Percentiles rank a stretch among this genome's conserved stretches.
These are phyloP conservation scores for Adansonia digitata DNA, from an alignment of 345 rosid genomes.

Conservation along the genomic window DNA sequence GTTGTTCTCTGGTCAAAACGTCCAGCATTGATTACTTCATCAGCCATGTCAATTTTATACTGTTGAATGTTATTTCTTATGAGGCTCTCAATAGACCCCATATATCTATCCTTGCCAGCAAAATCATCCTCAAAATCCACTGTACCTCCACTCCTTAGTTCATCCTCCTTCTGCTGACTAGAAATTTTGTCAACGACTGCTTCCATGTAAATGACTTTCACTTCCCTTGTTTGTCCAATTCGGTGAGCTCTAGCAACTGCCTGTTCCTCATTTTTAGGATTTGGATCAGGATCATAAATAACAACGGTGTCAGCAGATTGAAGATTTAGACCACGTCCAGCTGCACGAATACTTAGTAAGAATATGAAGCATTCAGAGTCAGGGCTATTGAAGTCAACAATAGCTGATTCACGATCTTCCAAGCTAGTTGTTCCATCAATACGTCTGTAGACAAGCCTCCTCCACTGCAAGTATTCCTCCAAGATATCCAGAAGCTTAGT, in stretches of 20 bases:
- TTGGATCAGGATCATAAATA: constrained; percentile 99
- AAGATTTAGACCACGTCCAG: constrained; percentile 99
- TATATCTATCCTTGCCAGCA: constrained; percentile 95
- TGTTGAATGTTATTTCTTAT: constrained; percentile 98
- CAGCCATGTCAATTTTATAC: constrained; percentile 99
- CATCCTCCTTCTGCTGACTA: constrained; percentile 94
- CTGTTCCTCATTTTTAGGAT: constrained; percentile 99
- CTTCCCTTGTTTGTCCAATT: constrained; percentile 97
- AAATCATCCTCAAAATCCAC: constrained; percentile 91
- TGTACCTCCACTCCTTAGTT: constrained; percentile 75
- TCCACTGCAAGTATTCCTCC: constrained; percentile 98
- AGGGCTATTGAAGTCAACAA: constrained; percentile 88
- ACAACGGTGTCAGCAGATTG: constrained; percentile 98
- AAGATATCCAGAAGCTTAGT: constrained; percentile 95
- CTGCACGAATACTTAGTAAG: constrained; percentile 96
- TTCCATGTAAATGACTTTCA: constrained; percentile 97
- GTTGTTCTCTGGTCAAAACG: constrained; percentile 99
- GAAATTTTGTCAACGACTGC: constrained; percentile 92
- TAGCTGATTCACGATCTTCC: constrained; percentile 99
- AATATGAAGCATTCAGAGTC: constrained; percentile 89
- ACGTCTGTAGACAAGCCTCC: constrained; percentile 80
- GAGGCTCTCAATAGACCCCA: constrained; percentile 98
- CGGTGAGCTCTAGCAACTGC: constrained; percentile 99
- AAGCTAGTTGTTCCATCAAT: constrained; percentile 99
- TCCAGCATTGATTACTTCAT: constrained; percentile 99